Evolutionary conservation across 768 basidiomycete species (phyloP).

Genomic region (Boletus tylopilopsis): DNA sequence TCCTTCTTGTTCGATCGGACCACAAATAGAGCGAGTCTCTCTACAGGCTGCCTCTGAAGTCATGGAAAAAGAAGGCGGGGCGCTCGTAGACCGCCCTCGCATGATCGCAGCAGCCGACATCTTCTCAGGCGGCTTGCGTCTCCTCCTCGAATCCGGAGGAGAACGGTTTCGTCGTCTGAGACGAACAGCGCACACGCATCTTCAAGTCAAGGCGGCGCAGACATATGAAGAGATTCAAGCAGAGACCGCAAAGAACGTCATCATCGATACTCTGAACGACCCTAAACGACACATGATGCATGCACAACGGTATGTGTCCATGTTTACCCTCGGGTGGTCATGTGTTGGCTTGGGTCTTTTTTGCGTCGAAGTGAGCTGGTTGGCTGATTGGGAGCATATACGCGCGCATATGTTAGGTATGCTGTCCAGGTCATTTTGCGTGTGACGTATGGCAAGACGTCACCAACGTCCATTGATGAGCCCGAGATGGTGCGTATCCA

Average conservation of each 20-base stretch:
- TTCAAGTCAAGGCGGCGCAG: conserved; percentile 45
- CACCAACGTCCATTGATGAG: too few relatives aligned
- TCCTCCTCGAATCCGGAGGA: conserved; percentile 45
- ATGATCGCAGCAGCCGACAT: conserved; percentile 52
- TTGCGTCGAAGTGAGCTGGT: too few relatives aligned
- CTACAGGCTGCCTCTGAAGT: conserved; percentile 53
- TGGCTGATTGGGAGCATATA: too few relatives aligned
- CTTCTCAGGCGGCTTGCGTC: conserved; percentile 51
- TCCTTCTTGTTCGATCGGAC: not conserved
- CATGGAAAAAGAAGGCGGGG: conserved; percentile 57
- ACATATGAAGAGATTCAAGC: conserved; percentile 45
- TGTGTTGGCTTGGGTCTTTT: too few relatives aligned
- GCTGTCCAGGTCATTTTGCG: too few relatives aligned
- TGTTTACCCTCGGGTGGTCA: too few relatives aligned
- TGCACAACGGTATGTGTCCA: too few relatives aligned
- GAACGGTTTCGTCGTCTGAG: conserved; percentile 54
- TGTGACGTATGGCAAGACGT: too few relatives aligned
- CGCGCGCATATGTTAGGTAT: too few relatives aligned
- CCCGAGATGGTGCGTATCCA: too few relatives aligned
- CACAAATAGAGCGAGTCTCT: conserved; percentile 16
- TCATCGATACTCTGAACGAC: too few relatives aligned
- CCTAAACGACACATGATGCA: too few relatives aligned
- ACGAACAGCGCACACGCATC: conserved; percentile 50
- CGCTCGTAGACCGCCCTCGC: conserved; percentile 46
- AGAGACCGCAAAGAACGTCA: conserved; percentile 24